Base-by-base conservation (phyloP, 148 eudicot genomes). In the Rhododendron ferrugineum region DNA sequence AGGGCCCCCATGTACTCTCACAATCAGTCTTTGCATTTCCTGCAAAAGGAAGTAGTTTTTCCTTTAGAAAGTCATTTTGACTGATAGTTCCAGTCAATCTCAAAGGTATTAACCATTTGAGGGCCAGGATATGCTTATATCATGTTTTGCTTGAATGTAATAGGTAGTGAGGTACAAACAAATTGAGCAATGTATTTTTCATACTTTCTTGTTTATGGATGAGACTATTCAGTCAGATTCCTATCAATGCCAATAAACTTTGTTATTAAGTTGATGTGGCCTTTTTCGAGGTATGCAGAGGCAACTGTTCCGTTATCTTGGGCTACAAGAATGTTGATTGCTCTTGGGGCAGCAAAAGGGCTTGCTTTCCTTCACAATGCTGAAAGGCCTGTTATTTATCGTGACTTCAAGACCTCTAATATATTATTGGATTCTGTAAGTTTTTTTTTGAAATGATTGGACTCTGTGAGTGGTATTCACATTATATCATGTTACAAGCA, bases 311-410 rank as follows among this genome's bases (percentile, higher is more conserved):
- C 98, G 11, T 88, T 95, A 86, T 89, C 98, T 40, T 95, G 98
- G 98, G 89, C 97, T 76, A 92, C 92, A 76, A 91, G 98, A 86
- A 94, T 95, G 98, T 90, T 93, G 93, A 95, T 95, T 90, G 98
- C 98, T 83, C 94, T 94, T 86, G 98, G 98, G 85, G 98, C 98
- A 42, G 98, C 98, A 79, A 94, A 94, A 90, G 98, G 98, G 85
- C 95, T 95, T 84, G 98, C 98, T 86, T 95, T 95, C 86, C 98
- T 95, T 83, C 98, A 95, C 90, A 94, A 95, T 89, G 95, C 98
- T 83, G 95, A 95, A 86, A 91, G 97, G 81, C 98, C 98, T 73
- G 98, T 95, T 84, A 95, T 95, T 56, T 95, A 95, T 78, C 92
- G 98, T 26, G 98, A 95, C 86, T 95, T 95, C 90, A 95, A 95